Base-by-base conservation (phyloP, 352 stramenopile genomes). In the Globisporangium abappressorium region DNA sequence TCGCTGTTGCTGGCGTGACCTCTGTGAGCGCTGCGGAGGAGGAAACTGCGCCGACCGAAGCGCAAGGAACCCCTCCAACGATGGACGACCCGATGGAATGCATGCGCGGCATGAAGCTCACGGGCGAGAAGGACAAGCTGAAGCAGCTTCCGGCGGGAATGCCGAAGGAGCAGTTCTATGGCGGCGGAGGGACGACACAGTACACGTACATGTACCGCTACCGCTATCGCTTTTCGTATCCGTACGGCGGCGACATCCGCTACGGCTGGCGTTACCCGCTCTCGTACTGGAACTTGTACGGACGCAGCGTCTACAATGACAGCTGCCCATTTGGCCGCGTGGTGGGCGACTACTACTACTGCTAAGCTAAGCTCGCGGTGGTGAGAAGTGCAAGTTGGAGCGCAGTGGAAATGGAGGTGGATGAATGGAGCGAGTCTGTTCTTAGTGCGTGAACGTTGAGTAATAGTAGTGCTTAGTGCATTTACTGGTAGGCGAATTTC, bases 231-330 rank as follows among this genome's bases (percentile, higher is more conserved):
- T 71, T 67, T n/a, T 47, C 26, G 5, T 67, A 71, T 41, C 43
- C 58, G 8, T 67, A 67, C 38, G 24, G 41, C 8, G 53, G 47
- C 38, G 36, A 22, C n/a, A 41, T 51, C 5, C 65, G 34, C 57
- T 67, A 63, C 26, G 66, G 66, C 7, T 67, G 58, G 66, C 66
- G 73, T 62, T 77, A 80, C 65, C 73, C 73, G 9, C 33, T 80
- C 36, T n/a, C 33, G 36, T 80, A 75, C 70, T 77, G 73, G 73
- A 69, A 75, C 62, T 36, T 56, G 46, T 77, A 72, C 56, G 66
- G 69, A 22, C 64, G 26, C 11, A 33, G 20, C 56, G 56, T 68
- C 46, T 77, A 75, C 66, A 53, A 56, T 1, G 54, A 43, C 5
- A 15, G 5, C 28, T 59, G 54, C 28, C 15, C 15, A 2, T 59